A percentile compares a stretch with the other conserved stretches of the same genome.
These are phyloP conservation scores for Eucalyptus polybractea DNA, from an alignment of 345 rosid species.

Conservation along the genomic window DNA sequence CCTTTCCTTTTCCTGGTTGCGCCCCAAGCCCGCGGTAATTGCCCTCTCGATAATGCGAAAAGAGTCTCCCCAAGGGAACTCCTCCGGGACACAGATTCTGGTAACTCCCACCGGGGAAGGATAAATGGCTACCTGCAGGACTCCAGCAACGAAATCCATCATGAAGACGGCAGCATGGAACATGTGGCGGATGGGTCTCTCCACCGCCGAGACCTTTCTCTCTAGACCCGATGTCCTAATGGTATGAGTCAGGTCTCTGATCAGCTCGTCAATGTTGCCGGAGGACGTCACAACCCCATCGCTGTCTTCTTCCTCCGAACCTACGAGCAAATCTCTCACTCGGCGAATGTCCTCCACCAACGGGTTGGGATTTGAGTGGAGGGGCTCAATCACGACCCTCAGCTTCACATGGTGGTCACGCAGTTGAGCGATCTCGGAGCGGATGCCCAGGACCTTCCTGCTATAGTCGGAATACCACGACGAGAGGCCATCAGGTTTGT, in stretches of 20 bases:
- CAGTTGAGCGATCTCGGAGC: background rate
- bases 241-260: background rate
- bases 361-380: background rate
- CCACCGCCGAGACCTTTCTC: background rate
- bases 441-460: background rate
- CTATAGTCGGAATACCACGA: background rate
- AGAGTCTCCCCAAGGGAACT: background rate
- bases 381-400: background rate
- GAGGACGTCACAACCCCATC: background rate
- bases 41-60: background rate
- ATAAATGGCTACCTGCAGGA: background rate
- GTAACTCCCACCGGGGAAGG: background rate
- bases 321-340: background rate
- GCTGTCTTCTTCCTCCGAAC: background rate
- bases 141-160: background rate
- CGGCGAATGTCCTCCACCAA: background rate
- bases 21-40: background rate
- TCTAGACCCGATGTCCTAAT: background rate
- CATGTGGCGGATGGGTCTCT: background rate
- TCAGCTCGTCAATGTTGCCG: background rate
- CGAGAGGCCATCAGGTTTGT: background rate
- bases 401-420: background rate
- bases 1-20: background rate
- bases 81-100: background rate
- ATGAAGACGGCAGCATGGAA: background rate